Base-by-base conservation (phyloP, 768 basidiomycete species). In the Pleurotus citrinopileatus region DNA sequence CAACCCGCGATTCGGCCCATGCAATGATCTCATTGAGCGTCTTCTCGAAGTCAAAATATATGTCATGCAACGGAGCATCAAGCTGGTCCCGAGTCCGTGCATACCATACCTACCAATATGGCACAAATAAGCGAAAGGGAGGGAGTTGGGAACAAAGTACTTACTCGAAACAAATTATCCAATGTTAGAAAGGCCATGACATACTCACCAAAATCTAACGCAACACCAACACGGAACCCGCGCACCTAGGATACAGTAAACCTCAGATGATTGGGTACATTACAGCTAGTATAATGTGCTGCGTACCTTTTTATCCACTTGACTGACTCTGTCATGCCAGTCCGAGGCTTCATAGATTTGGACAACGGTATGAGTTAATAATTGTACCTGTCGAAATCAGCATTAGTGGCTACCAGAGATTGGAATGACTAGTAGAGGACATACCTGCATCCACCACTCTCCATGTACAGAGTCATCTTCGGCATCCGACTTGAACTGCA, bases 161-260 rank as follows among this genome's bases (percentile, higher is more conserved):
- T 13, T 15, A 57, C 56, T 15, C 15, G 13, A 22, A 57, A 57
- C 13, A 57, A 28, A 19, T 38, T 54, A 19, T 57, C 56, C 4
- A 54, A 12, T 3, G 56, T 54, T 20, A 50, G 29, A 36, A 57
- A 57, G 13, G 44, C 45, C 23, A 57, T 4, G n/a, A 57, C 26
- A 34, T 52, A 57, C 4, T 57, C 53, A 4, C 42, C 53, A 32
- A 57, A 54, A 15, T 57, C 53, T 3, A 57, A 34, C 1, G 53
- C 56, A 29, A 57, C 47, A 13, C 56, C 45, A 15, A 57, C 37
- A 5, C 40, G n/a, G 26, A 54, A 57, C n/a, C 53, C 53, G 5
- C 55, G 38, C 13, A 12, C 19, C 47, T 48, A 28, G 10, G 2
- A 40, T n/a, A 7, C 15, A n/a, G 15, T 2, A 7, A 40, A 19